A percentile compares a stretch with the other conserved stretches of the same genome.
Evolutionary conservation across 2,329 filamentous ascomycete species (phyloP).

Genomic region (Chrysoporthe deuterocubensis): DNA sequence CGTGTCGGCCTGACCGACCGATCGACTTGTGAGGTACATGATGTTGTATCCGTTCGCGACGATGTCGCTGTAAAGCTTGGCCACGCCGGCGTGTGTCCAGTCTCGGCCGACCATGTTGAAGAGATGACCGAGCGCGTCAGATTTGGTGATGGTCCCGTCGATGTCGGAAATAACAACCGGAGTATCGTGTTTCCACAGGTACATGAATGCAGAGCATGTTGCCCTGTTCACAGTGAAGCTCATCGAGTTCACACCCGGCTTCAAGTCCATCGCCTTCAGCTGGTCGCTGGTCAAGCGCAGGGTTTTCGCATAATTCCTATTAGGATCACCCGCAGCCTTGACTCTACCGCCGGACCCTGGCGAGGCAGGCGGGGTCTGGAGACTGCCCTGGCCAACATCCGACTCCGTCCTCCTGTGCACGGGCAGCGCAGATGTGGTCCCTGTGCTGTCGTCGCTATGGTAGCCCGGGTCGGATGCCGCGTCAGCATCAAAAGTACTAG

Average conservation of each 20-base stretch:
- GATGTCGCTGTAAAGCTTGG: constrained; percentile 97
- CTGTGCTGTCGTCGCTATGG: constrained; percentile 82
- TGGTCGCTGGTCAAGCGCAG: constrained; percentile 93
- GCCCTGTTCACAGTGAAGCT: constrained; percentile 96
- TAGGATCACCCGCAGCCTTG: constrained; percentile 56
- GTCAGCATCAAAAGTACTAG: constrained; percentile 67
- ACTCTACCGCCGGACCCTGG: constrained; percentile 61
- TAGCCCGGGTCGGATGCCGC: constrained; percentile 92
- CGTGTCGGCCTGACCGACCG: constrained; percentile 89
- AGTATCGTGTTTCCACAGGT: constrained; percentile 86
- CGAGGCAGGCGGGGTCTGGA: constrained; percentile 72
- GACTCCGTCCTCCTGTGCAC: constrained; percentile 70
- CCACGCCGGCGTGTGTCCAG: constrained; percentile 96
- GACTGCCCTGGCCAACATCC: constrained; percentile 56
- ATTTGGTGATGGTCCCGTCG: constrained; percentile 98
- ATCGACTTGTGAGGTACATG: constrained; percentile 94
- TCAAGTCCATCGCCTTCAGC: constrained; percentile 81
- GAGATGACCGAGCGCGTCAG: constrained; percentile 90
- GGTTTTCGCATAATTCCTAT: constrained; percentile 94
- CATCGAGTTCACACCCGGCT: constrained; percentile 87
- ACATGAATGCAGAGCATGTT: constrained; percentile 91
- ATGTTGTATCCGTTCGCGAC: constrained; percentile 97
- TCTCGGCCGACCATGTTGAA: constrained; percentile 96
- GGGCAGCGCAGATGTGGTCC: constrained; percentile 49
- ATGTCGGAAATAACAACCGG: constrained; percentile 99